phyloP scores from a whole-genome alignment of 176 grass and related monocot genomes.

The Eleusine coracana region DNA sequence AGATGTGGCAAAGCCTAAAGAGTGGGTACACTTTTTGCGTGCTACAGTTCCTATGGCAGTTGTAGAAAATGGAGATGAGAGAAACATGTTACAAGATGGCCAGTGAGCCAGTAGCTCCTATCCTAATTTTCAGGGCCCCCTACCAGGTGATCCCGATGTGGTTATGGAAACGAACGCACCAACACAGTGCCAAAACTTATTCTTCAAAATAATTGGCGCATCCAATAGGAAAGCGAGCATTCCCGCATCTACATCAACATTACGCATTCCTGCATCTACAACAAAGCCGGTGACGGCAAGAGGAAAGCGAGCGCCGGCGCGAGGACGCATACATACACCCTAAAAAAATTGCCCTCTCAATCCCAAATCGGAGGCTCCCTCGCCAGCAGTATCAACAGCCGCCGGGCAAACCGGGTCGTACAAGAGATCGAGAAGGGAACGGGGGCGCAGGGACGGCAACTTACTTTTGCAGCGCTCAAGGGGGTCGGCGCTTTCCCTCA shows the following conservation, averaged over 20 bases:
- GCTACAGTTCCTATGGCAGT: neutral
- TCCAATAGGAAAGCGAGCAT: neutral
- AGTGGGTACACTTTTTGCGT: neutral
- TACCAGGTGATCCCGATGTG: neutral
- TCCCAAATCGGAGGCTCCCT: neutral
- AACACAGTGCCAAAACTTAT: neutral
- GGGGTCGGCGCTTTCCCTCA: neutral
- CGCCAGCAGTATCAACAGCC: neutral
- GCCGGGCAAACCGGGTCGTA: neutral
- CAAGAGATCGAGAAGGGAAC: neutral
- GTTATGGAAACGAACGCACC: neutral
- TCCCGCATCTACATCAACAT: too few relatives aligned
- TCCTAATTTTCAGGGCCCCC: neutral
- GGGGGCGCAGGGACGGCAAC: neutral
- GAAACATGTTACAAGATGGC: neutral
- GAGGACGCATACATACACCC: neutral
- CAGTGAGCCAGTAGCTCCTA: neutral
- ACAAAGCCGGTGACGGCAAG: neutral
- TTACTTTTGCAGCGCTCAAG: constrained; percentile 15
- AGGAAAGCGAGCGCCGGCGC: neutral
- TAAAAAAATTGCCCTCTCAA: neutral
- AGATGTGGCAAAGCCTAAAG: neutral
- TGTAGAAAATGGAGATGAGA: neutral
- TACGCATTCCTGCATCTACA: neutral
- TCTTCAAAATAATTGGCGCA: neutral